Percentiles rank a stretch among this genome's conserved stretches.
These are phyloP conservation scores for Emericellopsis atlantica DNA, from an alignment of 2,329 filamentous ascomycete species.

Conservation along the genomic window DNA sequence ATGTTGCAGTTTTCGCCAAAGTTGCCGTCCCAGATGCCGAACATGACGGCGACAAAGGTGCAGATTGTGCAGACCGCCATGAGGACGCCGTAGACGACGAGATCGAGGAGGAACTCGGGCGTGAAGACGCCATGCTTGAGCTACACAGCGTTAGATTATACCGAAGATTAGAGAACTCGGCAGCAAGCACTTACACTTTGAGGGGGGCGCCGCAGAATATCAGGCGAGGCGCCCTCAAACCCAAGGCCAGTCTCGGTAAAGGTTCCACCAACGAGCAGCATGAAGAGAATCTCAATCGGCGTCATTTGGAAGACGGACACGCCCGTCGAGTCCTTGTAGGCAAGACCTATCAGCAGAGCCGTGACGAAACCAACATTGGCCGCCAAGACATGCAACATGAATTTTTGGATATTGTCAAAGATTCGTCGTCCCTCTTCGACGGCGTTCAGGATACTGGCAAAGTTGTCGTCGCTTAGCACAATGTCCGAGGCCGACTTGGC, in stretches of 20 bases:
- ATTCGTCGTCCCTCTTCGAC: conserved; percentile 56
- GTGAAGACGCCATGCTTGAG: conserved; percentile 47
- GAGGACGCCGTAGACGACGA: conserved; percentile 50
- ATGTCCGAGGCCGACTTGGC: conserved; percentile 56
- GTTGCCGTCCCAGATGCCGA: conserved; percentile 37
- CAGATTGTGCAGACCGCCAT: conserved; percentile 46
- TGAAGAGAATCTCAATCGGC: conserved; percentile 62
- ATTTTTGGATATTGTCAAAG: conserved; percentile 62
- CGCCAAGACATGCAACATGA: conserved; percentile 52
- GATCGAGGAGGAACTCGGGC: conserved; percentile 48
- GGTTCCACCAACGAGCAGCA: conserved; percentile 60
- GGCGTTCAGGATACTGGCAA: conserved; percentile 26
- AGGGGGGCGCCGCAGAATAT: conserved; percentile 54
- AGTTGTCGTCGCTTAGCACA: conserved; percentile 59
- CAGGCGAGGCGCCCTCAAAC: conserved; percentile 53
- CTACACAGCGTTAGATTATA: conserved; percentile 6
- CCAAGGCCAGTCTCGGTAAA: conserved; percentile 63
- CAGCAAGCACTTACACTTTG: conserved; percentile 30
- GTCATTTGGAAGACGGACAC: conserved; percentile 58
- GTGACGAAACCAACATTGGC: conserved; percentile 57
- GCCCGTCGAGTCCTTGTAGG: conserved; percentile 50
- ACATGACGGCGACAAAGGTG: conserved; percentile 46
- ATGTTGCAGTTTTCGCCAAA: conserved; percentile 48
- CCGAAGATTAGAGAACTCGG: not conserved
- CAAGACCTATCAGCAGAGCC: conserved; percentile 53